A percentile compares a stretch with the other conserved stretches of the same genome.
Evolutionary conservation across 805 yeast species (phyloP).

Genomic region (Starmerella geochares): DNA sequence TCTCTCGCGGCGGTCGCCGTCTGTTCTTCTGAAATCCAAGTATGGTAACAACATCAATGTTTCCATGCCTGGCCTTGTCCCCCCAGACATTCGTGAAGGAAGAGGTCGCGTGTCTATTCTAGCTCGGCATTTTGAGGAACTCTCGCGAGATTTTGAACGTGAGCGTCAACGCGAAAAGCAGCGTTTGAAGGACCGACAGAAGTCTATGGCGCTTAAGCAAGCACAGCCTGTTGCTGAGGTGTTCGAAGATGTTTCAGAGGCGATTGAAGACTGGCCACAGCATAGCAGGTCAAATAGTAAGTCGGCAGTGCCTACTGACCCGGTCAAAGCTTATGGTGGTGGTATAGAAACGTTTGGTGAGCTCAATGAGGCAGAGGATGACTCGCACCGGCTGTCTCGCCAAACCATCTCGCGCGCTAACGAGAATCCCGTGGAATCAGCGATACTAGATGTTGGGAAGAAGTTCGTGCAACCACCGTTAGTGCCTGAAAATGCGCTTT

Average conservation of each 20-base stretch:
- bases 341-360: neutral
- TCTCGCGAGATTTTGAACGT: constrained; percentile 74
- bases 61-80: constrained; percentile 43
- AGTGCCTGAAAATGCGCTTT: neutral
- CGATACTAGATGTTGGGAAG: neutral
- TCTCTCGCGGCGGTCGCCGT: neutral
- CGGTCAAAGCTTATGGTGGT: no score
- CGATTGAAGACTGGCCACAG: constrained; percentile 29
- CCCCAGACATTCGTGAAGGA: constrained; percentile 4
- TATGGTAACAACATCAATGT: constrained; percentile 23
- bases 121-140: constrained; percentile 62
- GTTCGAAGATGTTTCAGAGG: constrained; percentile 73
- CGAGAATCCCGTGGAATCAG: neutral
- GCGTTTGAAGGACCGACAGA: constrained; percentile 46
- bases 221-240: constrained; percentile 86
- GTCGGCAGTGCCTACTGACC: neutral
- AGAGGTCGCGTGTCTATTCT: constrained; percentile 30
- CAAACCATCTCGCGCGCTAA: constrained; percentile 1
- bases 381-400: constrained; percentile 2
- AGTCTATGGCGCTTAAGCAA: constrained; percentile 60
- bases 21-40: constrained; percentile 19
- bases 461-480: neutral
- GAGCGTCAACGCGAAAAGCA: constrained; percentile 73
- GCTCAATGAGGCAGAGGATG: constrained; percentile 10
- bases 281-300: constrained; percentile 1